These are phyloP conservation scores for Agrostemma githago DNA, from an alignment of 148 eudicot genomes.

Conservation along the genomic window DNA sequence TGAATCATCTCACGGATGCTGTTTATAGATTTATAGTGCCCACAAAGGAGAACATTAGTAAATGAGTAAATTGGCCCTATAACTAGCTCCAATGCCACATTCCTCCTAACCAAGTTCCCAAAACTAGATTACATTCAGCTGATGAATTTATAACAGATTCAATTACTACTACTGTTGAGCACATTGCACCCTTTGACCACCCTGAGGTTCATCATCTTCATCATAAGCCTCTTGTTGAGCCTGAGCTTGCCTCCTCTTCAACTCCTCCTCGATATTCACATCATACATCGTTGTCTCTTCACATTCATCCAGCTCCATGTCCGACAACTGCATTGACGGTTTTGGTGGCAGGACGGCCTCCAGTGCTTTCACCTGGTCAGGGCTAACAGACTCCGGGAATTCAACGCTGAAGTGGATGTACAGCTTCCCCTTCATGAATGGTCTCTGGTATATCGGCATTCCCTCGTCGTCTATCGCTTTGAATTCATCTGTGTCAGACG, in stretches of 20 bases:
- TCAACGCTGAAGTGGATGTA: slow-evolving; percentile 69
- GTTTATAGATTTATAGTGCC: too few relatives aligned
- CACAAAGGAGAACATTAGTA: too few relatives aligned
- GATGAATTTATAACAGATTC: too few relatives aligned
- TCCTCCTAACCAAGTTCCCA: too few relatives aligned
- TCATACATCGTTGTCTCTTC: slow-evolving; percentile 68
- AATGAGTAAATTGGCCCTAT: too few relatives aligned
- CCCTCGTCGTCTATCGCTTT: slow-evolving; percentile 81
- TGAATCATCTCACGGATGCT: too few relatives aligned
- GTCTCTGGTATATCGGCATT: slow-evolving; percentile 72
- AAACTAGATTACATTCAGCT: too few relatives aligned
- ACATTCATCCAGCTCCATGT: slow-evolving; percentile 74
- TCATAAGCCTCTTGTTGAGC: slow-evolving; percentile 64
- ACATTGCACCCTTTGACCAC: slow-evolving; percentile 73
- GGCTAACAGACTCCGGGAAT: slow-evolving; percentile 43
- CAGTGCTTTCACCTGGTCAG: slow-evolving; percentile 46
- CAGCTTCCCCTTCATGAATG: slow-evolving; percentile 74
- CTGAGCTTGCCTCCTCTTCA: slow-evolving; percentile 56
- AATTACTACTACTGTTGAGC: slow-evolving; percentile 55
- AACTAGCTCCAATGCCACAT: too few relatives aligned
- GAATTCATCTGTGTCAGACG: slow-evolving; percentile 37
- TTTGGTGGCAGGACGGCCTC: slow-evolving; percentile 54
- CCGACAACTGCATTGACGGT: slow-evolving; percentile 35
- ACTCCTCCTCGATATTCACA: slow-evolving; percentile 71
- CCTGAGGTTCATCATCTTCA: slow-evolving; percentile 59